These are phyloP conservation scores for Plectosphaerella cucumerina DNA, from an alignment of 2,329 filamentous ascomycete species.

Conservation along the genomic window DNA sequence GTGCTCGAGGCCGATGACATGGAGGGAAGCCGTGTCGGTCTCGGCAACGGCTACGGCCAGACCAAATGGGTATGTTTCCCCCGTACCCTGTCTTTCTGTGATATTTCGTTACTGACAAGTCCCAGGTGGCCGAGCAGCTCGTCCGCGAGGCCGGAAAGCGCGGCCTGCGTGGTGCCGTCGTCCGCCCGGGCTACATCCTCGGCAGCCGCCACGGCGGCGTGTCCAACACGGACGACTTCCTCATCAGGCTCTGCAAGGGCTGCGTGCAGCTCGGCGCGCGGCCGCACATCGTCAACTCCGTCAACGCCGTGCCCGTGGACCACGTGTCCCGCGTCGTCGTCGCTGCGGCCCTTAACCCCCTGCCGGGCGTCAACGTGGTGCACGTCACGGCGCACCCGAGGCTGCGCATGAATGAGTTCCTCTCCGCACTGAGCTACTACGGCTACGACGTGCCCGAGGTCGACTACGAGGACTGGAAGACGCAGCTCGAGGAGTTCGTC, in stretches of 20 bases:
- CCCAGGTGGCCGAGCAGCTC: conserved; percentile 27
- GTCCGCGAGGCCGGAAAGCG: conserved; percentile 73
- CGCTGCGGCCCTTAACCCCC: conserved; percentile 64
- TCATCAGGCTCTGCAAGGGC: conserved; percentile 82
- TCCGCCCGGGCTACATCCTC: conserved; percentile 81
- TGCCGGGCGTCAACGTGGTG: conserved; percentile 33
- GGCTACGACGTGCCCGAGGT: conserved; percentile 68
- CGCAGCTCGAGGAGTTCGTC: conserved; percentile 64
- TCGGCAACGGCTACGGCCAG: conserved; percentile 87
- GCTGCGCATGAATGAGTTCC: conserved; percentile 72
- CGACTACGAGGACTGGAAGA: conserved; percentile 65
- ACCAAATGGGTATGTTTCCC: conserved; percentile 81
- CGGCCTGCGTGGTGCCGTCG: conserved; percentile 70
- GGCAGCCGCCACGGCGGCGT: conserved; percentile 68
- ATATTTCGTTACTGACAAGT: too few relatives aligned
- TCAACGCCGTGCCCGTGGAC: conserved; percentile 85
- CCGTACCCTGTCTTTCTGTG: too few relatives aligned
- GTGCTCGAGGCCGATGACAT: conserved; percentile 76
- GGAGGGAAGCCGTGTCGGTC: conserved; percentile 67
- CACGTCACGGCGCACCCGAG: conserved; percentile 80
- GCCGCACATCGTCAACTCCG: conserved; percentile 77
- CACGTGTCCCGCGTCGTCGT: conserved; percentile 80
- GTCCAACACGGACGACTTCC: conserved; percentile 83
- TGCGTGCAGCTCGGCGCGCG: conserved; percentile 73
- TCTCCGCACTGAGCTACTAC: conserved; percentile 66